Evolutionary conservation across 1,284 basidiomycete genomes (phyloP).

Genomic region (Exobasidium cylindrosporum): DNA sequence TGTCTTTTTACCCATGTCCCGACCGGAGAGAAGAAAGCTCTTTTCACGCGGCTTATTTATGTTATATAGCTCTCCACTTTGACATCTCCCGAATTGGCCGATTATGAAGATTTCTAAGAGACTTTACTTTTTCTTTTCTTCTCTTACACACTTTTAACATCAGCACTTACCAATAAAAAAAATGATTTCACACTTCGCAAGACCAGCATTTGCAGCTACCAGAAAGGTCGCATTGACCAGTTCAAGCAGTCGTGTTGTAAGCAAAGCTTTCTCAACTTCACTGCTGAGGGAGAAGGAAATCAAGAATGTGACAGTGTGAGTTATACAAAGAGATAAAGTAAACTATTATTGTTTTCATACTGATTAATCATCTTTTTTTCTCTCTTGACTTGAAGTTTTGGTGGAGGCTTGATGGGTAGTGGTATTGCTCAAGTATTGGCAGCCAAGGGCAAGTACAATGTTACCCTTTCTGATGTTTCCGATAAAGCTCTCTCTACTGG

Average conservation of each 20-base stretch:
- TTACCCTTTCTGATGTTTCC: conserved; percentile 56
- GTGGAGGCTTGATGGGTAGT: conserved; percentile 54
- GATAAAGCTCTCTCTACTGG: conserved; percentile 59
- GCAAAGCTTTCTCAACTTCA: conserved; percentile 41
- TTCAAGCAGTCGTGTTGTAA: background rate
- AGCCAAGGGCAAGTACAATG: conserved; percentile 54
- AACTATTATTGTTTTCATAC: background rate
- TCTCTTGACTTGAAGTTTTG: conserved; percentile 31
- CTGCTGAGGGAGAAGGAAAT: conserved; percentile 45
- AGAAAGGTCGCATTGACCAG: background rate
- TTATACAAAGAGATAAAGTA: background rate
- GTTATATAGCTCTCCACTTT: background rate
- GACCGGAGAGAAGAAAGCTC: too few species aligned
- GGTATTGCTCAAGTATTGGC: conserved; percentile 54
- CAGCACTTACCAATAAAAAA: background rate
- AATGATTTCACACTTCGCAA: conserved; percentile 1
- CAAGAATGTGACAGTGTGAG: conserved; percentile 54
- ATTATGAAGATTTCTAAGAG: too few species aligned
- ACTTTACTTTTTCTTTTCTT: too few species aligned
- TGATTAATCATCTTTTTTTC: background rate
- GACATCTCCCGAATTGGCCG: too few species aligned
- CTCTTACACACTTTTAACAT: too few species aligned
- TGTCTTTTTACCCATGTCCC: too few species aligned
- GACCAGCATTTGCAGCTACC: conserved; percentile 1
- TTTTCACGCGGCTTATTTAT: too few species aligned